Evolutionary conservation across 306 rosid genomes (phyloP).

Genomic region (Cucumis sativus): DNA sequence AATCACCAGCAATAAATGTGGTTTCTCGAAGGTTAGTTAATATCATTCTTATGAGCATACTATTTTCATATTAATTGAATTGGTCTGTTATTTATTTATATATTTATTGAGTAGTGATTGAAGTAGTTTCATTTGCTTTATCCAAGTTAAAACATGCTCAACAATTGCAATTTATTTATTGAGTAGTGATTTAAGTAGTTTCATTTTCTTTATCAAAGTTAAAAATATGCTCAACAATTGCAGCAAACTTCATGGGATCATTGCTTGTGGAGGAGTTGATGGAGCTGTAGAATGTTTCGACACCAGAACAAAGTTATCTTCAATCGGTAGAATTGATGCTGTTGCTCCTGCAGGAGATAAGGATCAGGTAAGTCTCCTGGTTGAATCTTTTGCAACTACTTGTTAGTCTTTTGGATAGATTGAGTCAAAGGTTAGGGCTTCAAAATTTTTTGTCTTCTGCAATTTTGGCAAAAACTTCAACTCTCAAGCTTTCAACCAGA

Average conservation of each 20-base stretch:
- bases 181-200: conserved; percentile 12
- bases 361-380: conserved; percentile 40
- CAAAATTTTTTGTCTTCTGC: background rate
- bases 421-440: background rate
- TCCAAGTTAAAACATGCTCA: conserved; percentile 4
- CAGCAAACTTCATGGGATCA: conserved; percentile 81
- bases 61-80: background rate
- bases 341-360: conserved; percentile 60
- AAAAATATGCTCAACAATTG: conserved; percentile 13
- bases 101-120: conserved; percentile 12
- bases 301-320: conserved; percentile 50
- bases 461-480: background rate
- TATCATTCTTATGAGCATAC: conserved; percentile 5
- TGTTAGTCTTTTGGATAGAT: background rate
- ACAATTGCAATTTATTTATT: conserved; percentile 22
- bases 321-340: conserved; percentile 85
- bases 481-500: background rate
- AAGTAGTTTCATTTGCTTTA: conserved; percentile 9
- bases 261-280: conserved; percentile 97
- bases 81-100: background rate
- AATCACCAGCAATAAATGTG: conserved; percentile 79
- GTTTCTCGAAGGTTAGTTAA: conserved; percentile 68
- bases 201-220: conserved; percentile 12
- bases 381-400: background rate
- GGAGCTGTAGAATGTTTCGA: conserved; percentile 95